Conservation (phyloP, 2,329 filamentous ascomycete genomes). For the Fusarium abutilonis region DNA sequence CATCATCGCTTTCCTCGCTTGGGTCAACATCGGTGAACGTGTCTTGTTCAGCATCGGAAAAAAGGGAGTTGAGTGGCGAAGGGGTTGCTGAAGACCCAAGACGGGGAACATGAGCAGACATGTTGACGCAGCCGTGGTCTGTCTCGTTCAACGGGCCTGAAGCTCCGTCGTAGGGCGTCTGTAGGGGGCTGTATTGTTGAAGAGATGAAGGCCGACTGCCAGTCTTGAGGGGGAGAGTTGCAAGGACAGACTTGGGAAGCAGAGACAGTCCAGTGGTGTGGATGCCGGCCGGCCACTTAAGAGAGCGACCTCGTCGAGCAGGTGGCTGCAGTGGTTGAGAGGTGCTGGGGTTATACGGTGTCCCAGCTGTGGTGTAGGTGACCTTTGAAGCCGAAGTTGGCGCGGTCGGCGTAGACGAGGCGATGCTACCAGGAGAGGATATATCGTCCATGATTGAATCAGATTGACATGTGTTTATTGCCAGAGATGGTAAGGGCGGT, state of each 20-base stretch:
- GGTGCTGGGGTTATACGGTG: slow-evolving; percentile 61
- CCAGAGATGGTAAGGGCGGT: slow-evolving; percentile 28
- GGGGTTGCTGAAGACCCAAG: slow-evolving; percentile 46
- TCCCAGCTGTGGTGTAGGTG: slow-evolving; percentile 67
- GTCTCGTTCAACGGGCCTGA: slow-evolving; percentile 52
- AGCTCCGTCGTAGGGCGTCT: slow-evolving; percentile 65
- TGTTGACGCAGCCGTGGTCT: slow-evolving; percentile 42
- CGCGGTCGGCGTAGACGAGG: slow-evolving; percentile 38
- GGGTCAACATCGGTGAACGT: slow-evolving; percentile 34
- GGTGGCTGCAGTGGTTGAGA: slow-evolving; percentile 61
- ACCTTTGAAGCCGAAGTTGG: slow-evolving; percentile 44
- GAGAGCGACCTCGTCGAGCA: slow-evolving; percentile 59
- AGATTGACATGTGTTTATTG: slow-evolving; percentile 30
- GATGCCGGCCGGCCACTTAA: slow-evolving; percentile 53
- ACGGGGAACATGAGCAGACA: slow-evolving; percentile 43
- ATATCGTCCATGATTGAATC: slow-evolving; percentile 47
- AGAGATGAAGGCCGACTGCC: slow-evolving; percentile 32
- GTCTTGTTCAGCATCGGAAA: slow-evolving; percentile 31
- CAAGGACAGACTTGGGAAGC: slow-evolving; percentile 52
- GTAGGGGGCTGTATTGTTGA: slow-evolving; percentile 61
- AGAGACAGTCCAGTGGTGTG: slow-evolving; percentile 48
- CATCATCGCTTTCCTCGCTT: slow-evolving; percentile 47
- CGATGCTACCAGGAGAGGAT: slow-evolving; percentile 42
- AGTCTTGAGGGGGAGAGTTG: slow-evolving; percentile 49
- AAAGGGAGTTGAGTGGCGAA: slow-evolving; percentile 32